Conservation (phyloP, 768 basidiomycete species). For the Tricholoma sp. region DNA sequence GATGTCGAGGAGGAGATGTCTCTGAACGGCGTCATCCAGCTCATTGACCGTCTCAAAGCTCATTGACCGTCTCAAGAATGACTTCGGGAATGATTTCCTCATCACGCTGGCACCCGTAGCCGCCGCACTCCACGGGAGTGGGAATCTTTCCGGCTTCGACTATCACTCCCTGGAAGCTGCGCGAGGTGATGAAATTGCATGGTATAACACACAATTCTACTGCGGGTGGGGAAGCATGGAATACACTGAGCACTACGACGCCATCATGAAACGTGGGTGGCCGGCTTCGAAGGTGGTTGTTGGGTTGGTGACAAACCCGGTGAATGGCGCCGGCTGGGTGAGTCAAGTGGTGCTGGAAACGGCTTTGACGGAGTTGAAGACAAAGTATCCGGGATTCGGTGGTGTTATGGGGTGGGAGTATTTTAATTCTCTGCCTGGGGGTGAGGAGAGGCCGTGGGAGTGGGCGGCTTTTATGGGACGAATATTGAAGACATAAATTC, state of each 20-base stretch:
- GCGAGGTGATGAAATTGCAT: slow-evolving; percentile 12
- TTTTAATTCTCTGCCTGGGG: slow-evolving; percentile 19
- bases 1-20: slow-evolving; percentile 19
- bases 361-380: slow-evolving; percentile 11
- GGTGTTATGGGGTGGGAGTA: slow-evolving; percentile 24
- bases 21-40: neutral
- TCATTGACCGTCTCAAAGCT: slow-evolving; percentile 11
- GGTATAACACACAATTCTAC: slow-evolving; percentile 24
- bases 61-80: slow-evolving; percentile 13
- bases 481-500: no score
- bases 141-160: slow-evolving; percentile 22
- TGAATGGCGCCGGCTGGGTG: slow-evolving; percentile 16
- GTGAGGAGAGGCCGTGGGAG: slow-evolving; percentile 7
- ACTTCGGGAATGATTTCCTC: slow-evolving; percentile 20
- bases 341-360: slow-evolving; percentile 8
- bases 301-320: slow-evolving; percentile 16
- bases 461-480: slow-evolving; percentile 14
- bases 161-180: slow-evolving; percentile 14
- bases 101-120: slow-evolving; percentile 23
- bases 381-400: slow-evolving; percentile 18
- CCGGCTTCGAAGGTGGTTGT: slow-evolving; percentile 17
- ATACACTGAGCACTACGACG: slow-evolving; percentile 16
- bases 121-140: slow-evolving; percentile 14
- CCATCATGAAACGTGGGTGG: slow-evolving; percentile 15
- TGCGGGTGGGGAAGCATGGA: slow-evolving; percentile 18